Conservation (phyloP, 345 rosid species). For the Heritiera fomes region DNA sequence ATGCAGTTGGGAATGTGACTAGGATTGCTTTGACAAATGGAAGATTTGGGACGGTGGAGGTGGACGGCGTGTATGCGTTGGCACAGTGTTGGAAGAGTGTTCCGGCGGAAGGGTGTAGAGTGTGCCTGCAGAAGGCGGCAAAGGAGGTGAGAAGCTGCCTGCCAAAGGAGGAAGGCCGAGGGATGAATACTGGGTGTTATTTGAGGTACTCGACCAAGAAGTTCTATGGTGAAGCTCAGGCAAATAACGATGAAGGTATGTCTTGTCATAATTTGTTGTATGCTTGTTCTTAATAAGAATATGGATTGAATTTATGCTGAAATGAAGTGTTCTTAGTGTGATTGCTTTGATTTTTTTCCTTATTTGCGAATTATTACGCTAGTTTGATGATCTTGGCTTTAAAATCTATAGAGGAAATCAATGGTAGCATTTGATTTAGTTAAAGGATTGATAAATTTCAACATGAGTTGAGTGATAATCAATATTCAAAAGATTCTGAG, state of each 20-base stretch:
- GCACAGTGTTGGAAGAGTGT: constrained; percentile 19
- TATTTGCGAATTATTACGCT: neutral
- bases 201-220: constrained; percentile 43
- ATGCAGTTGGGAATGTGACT: constrained; percentile 39
- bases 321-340: no score
- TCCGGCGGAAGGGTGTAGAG: constrained; percentile 37
- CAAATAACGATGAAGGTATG: constrained; percentile 31
- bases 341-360: no score
- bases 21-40: constrained; percentile 32
- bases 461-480: no score
- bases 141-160: constrained; percentile 35
- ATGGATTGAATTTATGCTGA: no score
- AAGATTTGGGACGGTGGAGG: constrained; percentile 33
- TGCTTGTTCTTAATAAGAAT: neutral
- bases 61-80: constrained; percentile 37
- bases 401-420: no score
- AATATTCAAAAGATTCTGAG: no score
- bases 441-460: no score
- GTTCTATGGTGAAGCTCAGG: constrained; percentile 29
- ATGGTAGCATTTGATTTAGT: no score
- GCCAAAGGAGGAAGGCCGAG: constrained; percentile 52
- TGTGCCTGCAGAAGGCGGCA: constrained; percentile 47
- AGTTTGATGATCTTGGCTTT: neutral
- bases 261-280: neutral
- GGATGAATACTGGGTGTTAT: constrained; percentile 49